Conservation (phyloP, 495 filamentous ascomycete genomes). For the Acidomyces sp. region DNA sequence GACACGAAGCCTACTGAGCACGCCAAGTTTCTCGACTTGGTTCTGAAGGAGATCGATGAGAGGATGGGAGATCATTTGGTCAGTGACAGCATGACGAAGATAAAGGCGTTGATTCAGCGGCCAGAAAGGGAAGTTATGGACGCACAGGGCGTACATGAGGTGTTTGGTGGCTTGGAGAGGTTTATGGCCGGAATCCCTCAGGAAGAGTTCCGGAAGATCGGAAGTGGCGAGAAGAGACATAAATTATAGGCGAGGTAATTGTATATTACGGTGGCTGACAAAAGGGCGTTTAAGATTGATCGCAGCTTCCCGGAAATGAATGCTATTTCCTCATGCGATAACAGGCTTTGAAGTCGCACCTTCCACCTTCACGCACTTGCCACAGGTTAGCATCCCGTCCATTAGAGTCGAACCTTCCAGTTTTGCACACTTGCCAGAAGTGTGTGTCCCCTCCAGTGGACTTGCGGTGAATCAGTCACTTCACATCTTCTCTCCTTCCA, state of each 20-base stretch:
- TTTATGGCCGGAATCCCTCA: constrained; percentile 70
- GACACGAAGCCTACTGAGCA: constrained; percentile 36
- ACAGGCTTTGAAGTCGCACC: too few relatives aligned
- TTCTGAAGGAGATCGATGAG: constrained; percentile 72
- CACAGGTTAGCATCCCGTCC: too few relatives aligned
- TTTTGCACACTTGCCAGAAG: too few relatives aligned
- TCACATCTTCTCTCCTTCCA: too few relatives aligned
- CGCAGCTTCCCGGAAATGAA: too few relatives aligned
- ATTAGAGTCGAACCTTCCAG: too few relatives aligned
- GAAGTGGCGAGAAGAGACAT: constrained; percentile 61
- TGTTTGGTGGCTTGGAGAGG: constrained; percentile 69
- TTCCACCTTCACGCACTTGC: too few relatives aligned
- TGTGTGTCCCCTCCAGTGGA: too few relatives aligned
- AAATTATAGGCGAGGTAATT: constrained; percentile 66
- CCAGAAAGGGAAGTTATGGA: constrained; percentile 65
- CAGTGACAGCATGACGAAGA: constrained; percentile 59
- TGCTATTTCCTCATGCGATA: too few relatives aligned
- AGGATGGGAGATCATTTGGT: constrained; percentile 68
- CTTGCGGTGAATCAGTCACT: too few relatives aligned
- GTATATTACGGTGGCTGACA: too few relatives aligned
- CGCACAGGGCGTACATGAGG: constrained; percentile 62
- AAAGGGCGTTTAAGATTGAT: too few relatives aligned
- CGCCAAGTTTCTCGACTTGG: constrained; percentile 51
- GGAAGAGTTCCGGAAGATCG: constrained; percentile 63
- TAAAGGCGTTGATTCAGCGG: constrained; percentile 70